phyloP scores from a whole-genome alignment of 805 yeast genomes.

The Ogataea ramenticola region DNA sequence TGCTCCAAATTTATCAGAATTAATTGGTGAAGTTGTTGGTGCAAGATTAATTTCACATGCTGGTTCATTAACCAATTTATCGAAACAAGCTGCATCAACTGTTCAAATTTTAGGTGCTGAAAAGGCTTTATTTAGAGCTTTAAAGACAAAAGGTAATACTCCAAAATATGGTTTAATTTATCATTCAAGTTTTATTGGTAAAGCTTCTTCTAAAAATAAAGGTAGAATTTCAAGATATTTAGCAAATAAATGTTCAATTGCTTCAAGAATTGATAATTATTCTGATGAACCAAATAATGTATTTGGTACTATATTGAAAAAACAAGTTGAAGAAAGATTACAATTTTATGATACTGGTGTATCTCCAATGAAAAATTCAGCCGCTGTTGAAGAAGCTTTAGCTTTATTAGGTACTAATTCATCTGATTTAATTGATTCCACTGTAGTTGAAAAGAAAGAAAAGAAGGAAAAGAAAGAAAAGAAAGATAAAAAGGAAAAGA shows the following conservation, averaged over 20 bases:
- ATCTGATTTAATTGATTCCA: slow-evolving; percentile 25
- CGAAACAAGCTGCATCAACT: slow-evolving; percentile 98
- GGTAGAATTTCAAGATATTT: slow-evolving; percentile 98
- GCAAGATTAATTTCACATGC: slow-evolving; percentile 98
- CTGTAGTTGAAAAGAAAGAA: slow-evolving; percentile 31
- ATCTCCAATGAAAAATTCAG: slow-evolving; percentile 92
- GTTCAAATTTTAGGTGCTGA: slow-evolving; percentile 98
- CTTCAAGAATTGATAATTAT: slow-evolving; percentile 96
- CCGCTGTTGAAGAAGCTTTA: slow-evolving; percentile 90
- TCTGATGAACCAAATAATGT: slow-evolving; percentile 89
- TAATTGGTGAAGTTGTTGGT: slow-evolving; percentile 98
- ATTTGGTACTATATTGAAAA: slow-evolving; percentile 85
- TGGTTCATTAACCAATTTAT: slow-evolving; percentile 91
- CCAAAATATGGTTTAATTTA: slow-evolving; percentile 94
- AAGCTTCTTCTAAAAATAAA: slow-evolving; percentile 93
- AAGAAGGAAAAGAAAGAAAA: slow-evolving; percentile 40
- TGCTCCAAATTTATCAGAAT: slow-evolving; percentile 94
- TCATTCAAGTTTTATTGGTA: slow-evolving; percentile 91
- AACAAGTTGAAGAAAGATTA: slow-evolving; percentile 97
- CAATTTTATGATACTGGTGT: slow-evolving; percentile 94
- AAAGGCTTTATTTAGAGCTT: slow-evolving; percentile 92
- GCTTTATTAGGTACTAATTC: slow-evolving; percentile 41
- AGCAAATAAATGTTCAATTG: slow-evolving; percentile 98
- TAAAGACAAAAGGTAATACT: slow-evolving; percentile 93
- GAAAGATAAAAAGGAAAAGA: slow-evolving; percentile 43